These are phyloP conservation scores for Irpex sp. DNA, from an alignment of 1,284 basidiomycete species.

Conservation along the genomic window DNA sequence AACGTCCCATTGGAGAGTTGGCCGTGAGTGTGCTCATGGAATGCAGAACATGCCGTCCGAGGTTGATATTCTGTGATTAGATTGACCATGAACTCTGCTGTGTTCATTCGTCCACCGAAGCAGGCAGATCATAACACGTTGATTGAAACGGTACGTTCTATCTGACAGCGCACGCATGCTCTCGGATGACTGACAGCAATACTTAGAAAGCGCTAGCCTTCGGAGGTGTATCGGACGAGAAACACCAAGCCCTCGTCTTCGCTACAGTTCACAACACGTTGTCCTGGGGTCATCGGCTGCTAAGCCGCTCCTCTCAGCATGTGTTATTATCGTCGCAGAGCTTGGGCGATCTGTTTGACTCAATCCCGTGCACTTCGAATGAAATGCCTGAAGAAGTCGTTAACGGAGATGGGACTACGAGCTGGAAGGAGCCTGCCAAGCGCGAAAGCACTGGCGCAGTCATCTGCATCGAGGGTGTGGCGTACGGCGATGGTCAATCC, in stretches of 20 bases:
- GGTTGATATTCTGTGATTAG: slow-evolving; percentile 30
- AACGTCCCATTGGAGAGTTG: slow-evolving; percentile 50
- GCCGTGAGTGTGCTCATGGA: slow-evolving; percentile 40
- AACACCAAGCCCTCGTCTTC: slow-evolving; percentile 46
- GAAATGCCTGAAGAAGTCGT: slow-evolving; percentile 43
- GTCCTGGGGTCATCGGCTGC: slow-evolving; percentile 54
- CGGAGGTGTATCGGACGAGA: slow-evolving; percentile 17
- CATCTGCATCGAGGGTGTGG: slow-evolving; percentile 55
- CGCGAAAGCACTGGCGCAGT: slow-evolving; percentile 35
- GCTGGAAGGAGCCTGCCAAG: slow-evolving; percentile 29
- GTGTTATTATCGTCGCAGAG: slow-evolving; percentile 67
- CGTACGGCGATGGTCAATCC: slow-evolving; percentile 50
- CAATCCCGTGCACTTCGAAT: slow-evolving; percentile 63
- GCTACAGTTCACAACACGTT: slow-evolving; percentile 58
- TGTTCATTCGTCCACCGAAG: slow-evolving; percentile 61
- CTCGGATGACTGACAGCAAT: slow-evolving; percentile 3
- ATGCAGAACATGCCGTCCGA: neutral
- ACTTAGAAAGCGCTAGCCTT: slow-evolving; percentile 30
- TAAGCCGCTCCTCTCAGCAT: slow-evolving; percentile 66
- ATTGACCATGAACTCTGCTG: slow-evolving; percentile 45
- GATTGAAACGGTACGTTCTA: slow-evolving; percentile 36
- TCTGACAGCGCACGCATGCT: slow-evolving; percentile 5
- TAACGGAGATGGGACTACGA: slow-evolving; percentile 31
- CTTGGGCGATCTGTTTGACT: slow-evolving; percentile 57
- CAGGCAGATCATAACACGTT: slow-evolving; percentile 65